A percentile compares a stretch with the other conserved stretches of the same genome.
Conservation (phyloP, 2,329 filamentous ascomycete genomes). For the Hymenoscyphus fraxineus region DNA sequence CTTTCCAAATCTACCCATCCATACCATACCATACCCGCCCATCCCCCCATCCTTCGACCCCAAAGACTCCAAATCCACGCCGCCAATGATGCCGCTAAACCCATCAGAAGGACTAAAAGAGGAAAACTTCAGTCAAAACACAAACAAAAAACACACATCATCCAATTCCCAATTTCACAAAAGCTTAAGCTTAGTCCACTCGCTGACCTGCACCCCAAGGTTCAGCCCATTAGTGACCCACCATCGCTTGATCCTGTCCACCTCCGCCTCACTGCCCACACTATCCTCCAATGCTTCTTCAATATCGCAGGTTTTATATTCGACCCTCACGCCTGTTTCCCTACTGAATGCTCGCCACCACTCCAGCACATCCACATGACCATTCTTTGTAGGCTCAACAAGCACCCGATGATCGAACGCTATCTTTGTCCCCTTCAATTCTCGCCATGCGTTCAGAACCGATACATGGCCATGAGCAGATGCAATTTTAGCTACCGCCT, state of each 20-base stretch:
- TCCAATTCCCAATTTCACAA: conserved; percentile 11
- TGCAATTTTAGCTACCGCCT: conserved; percentile 78
- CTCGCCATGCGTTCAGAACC: conserved; percentile 79
- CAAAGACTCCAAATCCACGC: no score
- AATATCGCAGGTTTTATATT: conserved; percentile 93
- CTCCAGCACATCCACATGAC: conserved; percentile 78
- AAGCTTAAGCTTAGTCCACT: conserved; percentile 67
- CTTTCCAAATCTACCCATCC: no score
- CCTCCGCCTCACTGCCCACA: conserved; percentile 55
- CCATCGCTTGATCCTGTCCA: conserved; percentile 74
- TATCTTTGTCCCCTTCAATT: conserved; percentile 67
- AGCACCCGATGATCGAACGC: conserved; percentile 81
- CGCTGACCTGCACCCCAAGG: conserved; percentile 63
- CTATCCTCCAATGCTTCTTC: conserved; percentile 92
- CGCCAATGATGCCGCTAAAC: no score
- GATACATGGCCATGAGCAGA: conserved; percentile 80
- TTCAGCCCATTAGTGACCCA: conserved; percentile 76
- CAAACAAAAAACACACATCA: background rate
- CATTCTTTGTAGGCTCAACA: conserved; percentile 82
- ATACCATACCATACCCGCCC: no score
- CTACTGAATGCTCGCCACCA: conserved; percentile 74
- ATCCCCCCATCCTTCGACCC: no score
- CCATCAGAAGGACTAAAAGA: no score
- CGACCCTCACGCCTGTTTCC: conserved; percentile 62
- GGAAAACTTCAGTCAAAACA: no score